These are phyloP conservation scores for Arthrinium puccinioides DNA, from an alignment of 2,329 filamentous ascomycete genomes.

Conservation along the genomic window DNA sequence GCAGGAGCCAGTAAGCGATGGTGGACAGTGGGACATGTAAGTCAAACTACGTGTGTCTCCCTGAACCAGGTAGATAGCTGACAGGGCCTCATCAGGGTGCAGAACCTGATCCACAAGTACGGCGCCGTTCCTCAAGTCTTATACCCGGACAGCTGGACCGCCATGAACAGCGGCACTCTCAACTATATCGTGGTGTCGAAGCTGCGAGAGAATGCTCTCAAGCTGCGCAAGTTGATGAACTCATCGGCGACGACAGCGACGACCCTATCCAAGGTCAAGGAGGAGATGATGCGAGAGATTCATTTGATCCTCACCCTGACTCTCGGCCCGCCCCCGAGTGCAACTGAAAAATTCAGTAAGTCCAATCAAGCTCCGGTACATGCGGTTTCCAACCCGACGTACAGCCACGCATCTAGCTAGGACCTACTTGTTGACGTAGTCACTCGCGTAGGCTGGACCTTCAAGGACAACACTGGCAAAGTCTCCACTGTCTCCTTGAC, in stretches of 20 bases:
- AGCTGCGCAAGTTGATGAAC: slow-evolving; percentile 51
- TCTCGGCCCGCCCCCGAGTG: slow-evolving; percentile 69
- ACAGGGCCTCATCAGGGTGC: slow-evolving; percentile 29
- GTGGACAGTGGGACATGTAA: slow-evolving; percentile 84
- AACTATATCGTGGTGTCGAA: slow-evolving; percentile 74
- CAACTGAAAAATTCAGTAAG: slow-evolving; percentile 54
- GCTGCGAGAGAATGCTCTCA: slow-evolving; percentile 76
- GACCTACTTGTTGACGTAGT: not conserved
- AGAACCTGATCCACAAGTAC: slow-evolving; percentile 79
- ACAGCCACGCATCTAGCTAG: not conserved
- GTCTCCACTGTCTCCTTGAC: slow-evolving; percentile 57
- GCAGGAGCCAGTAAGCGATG: slow-evolving; percentile 63
- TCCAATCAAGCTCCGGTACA: not conserved
- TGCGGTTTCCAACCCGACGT: not conserved
- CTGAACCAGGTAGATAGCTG: not conserved
- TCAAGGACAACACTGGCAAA: slow-evolving; percentile 60
- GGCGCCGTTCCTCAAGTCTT: slow-evolving; percentile 76
- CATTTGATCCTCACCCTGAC: slow-evolving; percentile 76
- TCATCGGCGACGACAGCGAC: slow-evolving; percentile 26
- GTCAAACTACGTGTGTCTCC: not conserved
- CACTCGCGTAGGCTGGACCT: slow-evolving; percentile 58
- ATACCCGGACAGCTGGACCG: slow-evolving; percentile 79
- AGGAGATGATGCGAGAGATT: slow-evolving; percentile 71
- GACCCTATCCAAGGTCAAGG: slow-evolving; percentile 48
- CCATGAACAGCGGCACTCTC: slow-evolving; percentile 61